Evolutionary conservation across 2,329 filamentous ascomycete genomes (phyloP).

Genomic region (Alternaria brassicae): DNA sequence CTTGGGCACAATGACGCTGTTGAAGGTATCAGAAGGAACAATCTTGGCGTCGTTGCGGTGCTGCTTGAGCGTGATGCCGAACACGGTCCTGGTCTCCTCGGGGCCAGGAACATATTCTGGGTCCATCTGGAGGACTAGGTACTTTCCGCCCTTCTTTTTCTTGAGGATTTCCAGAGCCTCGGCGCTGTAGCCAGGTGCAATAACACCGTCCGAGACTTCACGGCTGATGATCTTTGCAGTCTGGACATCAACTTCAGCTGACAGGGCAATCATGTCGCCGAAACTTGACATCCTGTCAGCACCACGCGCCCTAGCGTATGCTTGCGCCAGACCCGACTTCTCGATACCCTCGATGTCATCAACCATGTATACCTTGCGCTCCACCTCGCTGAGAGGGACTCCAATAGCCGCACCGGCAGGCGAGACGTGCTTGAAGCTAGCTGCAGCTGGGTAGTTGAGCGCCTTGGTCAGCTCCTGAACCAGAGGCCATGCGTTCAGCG

Average conservation of each 20-base stretch:
- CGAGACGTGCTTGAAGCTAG: conserved; percentile 97
- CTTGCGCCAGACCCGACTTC: conserved; percentile 84
- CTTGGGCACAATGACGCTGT: conserved; percentile 85
- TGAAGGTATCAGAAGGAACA: conserved; percentile 80
- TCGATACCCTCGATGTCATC: conserved; percentile 92
- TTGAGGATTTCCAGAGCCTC: conserved; percentile 89
- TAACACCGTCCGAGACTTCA: conserved; percentile 96
- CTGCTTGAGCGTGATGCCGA: conserved; percentile 87
- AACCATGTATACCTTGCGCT: conserved; percentile 98
- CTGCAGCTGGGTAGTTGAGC: conserved; percentile 85
- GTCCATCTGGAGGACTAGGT: conserved; percentile 95
- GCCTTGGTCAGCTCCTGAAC: conserved; percentile 95
- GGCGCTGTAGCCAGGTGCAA: conserved; percentile 84
- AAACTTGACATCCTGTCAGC: conserved; percentile 99
- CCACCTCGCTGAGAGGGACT: conserved; percentile 80
- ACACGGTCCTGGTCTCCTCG: conserved; percentile 84
- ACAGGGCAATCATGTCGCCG: conserved; percentile 93
- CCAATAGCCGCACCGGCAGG: conserved; percentile 95
- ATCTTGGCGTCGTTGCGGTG: conserved; percentile 92
- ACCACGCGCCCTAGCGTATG: conserved; percentile 92
- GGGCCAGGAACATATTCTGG: conserved; percentile 77
- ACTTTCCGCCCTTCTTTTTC: conserved; percentile 99
- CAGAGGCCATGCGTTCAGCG: conserved; percentile 94
- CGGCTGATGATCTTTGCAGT: conserved; percentile 98
- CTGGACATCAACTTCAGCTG: conserved; percentile 78